Percentiles rank a stretch among this genome's conserved stretches.
phyloP scores from a whole-genome alignment of 2,329 filamentous ascomycete species.

The Fusarium newnesense region DNA sequence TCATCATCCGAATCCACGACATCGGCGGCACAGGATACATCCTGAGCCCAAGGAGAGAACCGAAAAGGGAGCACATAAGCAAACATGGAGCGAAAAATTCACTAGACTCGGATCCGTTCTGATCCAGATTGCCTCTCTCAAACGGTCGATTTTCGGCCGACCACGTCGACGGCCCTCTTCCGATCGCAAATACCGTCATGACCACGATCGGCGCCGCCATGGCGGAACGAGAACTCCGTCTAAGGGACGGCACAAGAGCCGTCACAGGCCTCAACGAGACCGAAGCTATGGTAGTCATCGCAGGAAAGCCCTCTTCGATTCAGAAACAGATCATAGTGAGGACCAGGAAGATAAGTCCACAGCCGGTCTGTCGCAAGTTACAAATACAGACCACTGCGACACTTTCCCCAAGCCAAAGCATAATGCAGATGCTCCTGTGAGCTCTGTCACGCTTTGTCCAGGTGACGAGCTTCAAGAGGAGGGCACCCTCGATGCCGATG shows the following conservation, averaged over 20 bases:
- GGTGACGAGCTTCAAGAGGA: rapidly evolving
- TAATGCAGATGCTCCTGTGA: neutral
- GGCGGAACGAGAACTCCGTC: neutral
- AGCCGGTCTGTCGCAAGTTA: neutral
- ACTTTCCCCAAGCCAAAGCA: neutral
- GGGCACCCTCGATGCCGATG: neutral
- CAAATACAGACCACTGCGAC: neutral
- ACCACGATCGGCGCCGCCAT: neutral
- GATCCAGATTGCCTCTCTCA: neutral
- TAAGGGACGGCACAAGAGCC: neutral
- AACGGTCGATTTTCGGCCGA: neutral
- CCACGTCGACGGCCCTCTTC: neutral
- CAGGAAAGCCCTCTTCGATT: neutral
- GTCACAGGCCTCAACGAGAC: neutral
- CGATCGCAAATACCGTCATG: neutral
- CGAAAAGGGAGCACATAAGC: neutral
- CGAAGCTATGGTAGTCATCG: neutral
- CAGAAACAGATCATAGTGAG: neutral
- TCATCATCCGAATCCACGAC: neutral
- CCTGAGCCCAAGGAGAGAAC: neutral
- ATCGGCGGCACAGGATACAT: neutral
- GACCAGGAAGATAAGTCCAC: neutral
- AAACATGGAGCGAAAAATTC: neutral
- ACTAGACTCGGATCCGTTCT: neutral
- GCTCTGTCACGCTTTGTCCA: neutral